Evolutionary conservation across 768 basidiomycete species (phyloP), one percentile per base, ranked within the genome.

Genomic region (Phylloporus sp.): DNA sequence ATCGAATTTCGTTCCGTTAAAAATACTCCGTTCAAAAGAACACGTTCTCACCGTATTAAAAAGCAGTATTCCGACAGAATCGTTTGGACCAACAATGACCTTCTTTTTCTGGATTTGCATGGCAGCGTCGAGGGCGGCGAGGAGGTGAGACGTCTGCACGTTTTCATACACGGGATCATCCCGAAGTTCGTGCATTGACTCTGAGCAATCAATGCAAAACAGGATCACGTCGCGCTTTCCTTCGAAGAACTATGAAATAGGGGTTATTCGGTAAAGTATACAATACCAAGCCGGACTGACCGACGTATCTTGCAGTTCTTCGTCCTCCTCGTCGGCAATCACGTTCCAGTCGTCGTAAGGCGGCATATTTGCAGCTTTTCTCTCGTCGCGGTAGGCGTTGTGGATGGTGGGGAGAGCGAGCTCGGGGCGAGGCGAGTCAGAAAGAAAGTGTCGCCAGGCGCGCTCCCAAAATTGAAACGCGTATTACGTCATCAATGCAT

Each of bases 201-300:
- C 72, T 0, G 94, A 95, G 52, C 90, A 91, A 66, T 99, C 94
- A 48, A 99, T 90, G 64, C 87, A 89, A 70, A 97, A 96, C n/a
- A 98, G 68, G 37, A 95, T 85, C 26, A 92, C 88, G 57, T 97
- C 92, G 50, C 79, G 79, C 54, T 84, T 82, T 42, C 80, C 80
- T 52, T 90, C 87, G 52, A 79, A 77, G 48, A 74, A 74, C 86
- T 88, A 47, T 13, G 22, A 27, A 21, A 60, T 52, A 55, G 57
- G 50, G 48, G 52, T 49, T 52, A 45, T 37, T 50, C 10, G 9
- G 21, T 36, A 35, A 28, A 33, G 11, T 6, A 24, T 31, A 33
- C 28, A 18, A 28, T 31, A 65, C 69, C 46, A 29, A 3, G 5
- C 14, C n/a, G 27, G 27, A 52, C 67, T 35, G 55, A 86, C 85